These are phyloP conservation scores for Hypoxylon lienhwacheense DNA, from an alignment of 495 filamentous ascomycete species.

Conservation along the genomic window DNA sequence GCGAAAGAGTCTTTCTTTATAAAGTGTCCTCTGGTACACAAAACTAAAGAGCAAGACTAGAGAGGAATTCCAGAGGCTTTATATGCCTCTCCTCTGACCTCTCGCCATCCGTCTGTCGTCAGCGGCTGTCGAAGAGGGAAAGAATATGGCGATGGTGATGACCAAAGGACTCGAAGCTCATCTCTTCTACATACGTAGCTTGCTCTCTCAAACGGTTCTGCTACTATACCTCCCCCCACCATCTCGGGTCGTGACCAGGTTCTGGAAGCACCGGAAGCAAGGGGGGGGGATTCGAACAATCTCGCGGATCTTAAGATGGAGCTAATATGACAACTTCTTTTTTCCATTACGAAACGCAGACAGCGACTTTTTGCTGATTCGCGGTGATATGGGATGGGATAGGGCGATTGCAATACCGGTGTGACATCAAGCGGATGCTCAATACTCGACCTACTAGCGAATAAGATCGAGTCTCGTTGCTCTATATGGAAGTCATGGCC, in stretches of 20 bases:
- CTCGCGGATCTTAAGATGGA: constrained; percentile 23
- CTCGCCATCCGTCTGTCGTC: constrained; percentile 4
- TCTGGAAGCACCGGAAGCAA: constrained; percentile 11
- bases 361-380: constrained; percentile 23
- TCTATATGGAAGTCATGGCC: constrained; percentile 23
- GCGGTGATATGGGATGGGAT: constrained; percentile 8
- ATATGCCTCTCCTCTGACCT: background rate
- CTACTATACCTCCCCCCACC: no score
- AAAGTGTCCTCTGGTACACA: constrained; percentile 1
- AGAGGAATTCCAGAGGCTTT: constrained; percentile 6
- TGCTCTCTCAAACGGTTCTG: no score
- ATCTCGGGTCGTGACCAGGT: constrained; percentile 6
- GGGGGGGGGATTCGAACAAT: constrained; percentile 10
- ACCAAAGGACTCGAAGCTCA: constrained; percentile 1
- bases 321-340: constrained; percentile 24
- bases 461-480: constrained; percentile 15
- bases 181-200: no score
- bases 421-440: constrained; percentile 27
- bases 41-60: background rate
- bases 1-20: constrained; percentile 6
- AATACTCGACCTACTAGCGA: constrained; percentile 4
- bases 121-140: constrained; percentile 7
- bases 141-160: constrained; percentile 9
- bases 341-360: constrained; percentile 18
- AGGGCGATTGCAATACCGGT: constrained; percentile 9